Base-by-base conservation (phyloP, 2,329 filamentous ascomycete genomes). In the Zymoseptoria brevis region DNA sequence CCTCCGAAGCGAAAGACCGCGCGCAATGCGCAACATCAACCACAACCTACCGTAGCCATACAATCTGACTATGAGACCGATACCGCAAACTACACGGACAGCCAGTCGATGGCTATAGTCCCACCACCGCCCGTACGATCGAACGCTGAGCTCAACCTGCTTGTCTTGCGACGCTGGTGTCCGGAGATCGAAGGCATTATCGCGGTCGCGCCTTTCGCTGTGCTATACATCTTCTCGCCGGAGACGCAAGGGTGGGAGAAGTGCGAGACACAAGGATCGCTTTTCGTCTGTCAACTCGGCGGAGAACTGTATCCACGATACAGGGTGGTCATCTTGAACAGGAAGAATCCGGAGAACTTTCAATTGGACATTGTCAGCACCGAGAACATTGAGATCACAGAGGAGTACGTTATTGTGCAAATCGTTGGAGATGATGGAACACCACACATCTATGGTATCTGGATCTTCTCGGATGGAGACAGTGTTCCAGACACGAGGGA, bases 141-240 rank as follows among this genome's bases (percentile, higher is more conserved):
- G 63, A 94, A 92, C 74, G 88, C 87, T 57, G 87, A 95, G 66
- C 86, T 97, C 70, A 97, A 97, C 77, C 81, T 96, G 65, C 81
- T 84, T 54, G 93, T 96, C 48, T 81, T 97, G 41, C 86, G 83
- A 60, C 88, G 90, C 66, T 89, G 96, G 76, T 83, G 90, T 60
- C 88, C 90, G 30, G 81, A 83, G 59, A 84, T 96, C 64, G 79
- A 80, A 60, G 77, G 81, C 56, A 90, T 96, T 70, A 80, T 90
- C 64, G 87, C 88, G 63, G 87, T 94, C 66, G 90, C 90, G 5
- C 87, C 89, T 30, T 96, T 93, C 69, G 88, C 89, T 24, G 89
- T 94, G 41, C 82, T 96, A 65, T 97, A 96, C 79, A 83, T 82
- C 53, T 94, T 95, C 76, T 83, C 81, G 62, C 79, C 83, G 53